A percentile compares a stretch with the other conserved stretches of the same genome.
phyloP scores from a whole-genome alignment of 371 early-diverging fungal species.

The Rhizopus delemar region DNA sequence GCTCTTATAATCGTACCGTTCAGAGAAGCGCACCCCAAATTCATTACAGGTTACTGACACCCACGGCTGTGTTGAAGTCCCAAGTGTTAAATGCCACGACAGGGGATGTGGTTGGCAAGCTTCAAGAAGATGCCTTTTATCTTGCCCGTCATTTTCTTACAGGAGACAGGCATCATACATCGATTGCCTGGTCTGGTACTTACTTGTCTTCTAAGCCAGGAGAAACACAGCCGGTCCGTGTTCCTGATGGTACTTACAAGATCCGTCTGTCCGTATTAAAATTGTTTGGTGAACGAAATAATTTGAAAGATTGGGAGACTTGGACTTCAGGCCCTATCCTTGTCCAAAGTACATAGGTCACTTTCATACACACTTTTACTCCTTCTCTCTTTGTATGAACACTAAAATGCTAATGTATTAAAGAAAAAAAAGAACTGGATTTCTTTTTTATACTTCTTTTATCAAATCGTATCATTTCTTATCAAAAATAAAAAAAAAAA shows the following conservation, averaged over 20 bases:
- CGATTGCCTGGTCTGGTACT: slow-evolving; percentile 15
- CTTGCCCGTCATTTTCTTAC: slow-evolving; percentile 6
- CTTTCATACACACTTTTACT: no score
- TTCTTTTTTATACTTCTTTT: no score
- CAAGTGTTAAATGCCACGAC: slow-evolving; percentile 5
- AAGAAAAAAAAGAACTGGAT: no score
- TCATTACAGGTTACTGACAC: slow-evolving; percentile 15
- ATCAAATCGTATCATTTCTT: no score
- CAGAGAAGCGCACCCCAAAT: slow-evolving; percentile 10
- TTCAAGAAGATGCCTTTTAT: slow-evolving; percentile 10
- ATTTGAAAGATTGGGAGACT: slow-evolving; percentile 11
- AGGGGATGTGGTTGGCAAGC: slow-evolving; percentile 8
- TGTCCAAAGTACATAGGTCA: no score
- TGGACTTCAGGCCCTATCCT: slow-evolving; percentile 8
- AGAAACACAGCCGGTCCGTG: not conserved
- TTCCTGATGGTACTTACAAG: slow-evolving; percentile 8
- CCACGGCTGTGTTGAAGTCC: slow-evolving; percentile 6
- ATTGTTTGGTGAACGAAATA: slow-evolving; percentile 19
- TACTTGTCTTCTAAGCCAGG: not conserved
- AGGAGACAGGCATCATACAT: not conserved
- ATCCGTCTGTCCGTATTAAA: slow-evolving; percentile 14
- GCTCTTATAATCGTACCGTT: slow-evolving; percentile 21
- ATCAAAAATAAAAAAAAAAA: not conserved
- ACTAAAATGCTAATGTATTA: no score
- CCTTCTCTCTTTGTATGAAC: no score